Conservation (phyloP, 495 filamentous ascomycete genomes). For the Aspergillus olivimuriae region DNA sequence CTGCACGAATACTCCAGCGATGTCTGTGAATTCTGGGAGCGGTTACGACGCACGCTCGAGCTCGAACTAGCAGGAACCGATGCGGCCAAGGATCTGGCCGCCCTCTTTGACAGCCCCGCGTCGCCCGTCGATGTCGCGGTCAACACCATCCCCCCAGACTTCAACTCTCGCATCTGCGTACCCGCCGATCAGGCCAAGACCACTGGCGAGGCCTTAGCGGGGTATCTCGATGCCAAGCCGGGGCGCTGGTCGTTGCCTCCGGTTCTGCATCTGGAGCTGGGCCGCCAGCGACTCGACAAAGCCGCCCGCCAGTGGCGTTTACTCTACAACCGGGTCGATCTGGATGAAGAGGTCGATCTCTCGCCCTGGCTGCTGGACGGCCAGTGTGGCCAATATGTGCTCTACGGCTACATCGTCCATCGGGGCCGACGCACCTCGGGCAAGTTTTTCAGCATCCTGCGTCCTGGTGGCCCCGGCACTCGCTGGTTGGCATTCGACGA, state of each 20-base stretch:
- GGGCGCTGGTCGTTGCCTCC: constrained; percentile 39
- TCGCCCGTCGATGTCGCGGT: constrained; percentile 8
- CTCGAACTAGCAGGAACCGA: constrained; percentile 43
- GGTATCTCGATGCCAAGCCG: constrained; percentile 28
- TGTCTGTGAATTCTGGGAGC: constrained; percentile 49
- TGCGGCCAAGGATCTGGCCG: constrained; percentile 30
- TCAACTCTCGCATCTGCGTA: constrained; percentile 36
- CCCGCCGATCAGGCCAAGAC: constrained; percentile 31
- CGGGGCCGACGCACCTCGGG: constrained; percentile 54
- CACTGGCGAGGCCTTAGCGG: constrained; percentile 23
- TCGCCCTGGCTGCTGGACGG: constrained; percentile 27
- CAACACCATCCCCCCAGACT: constrained; percentile 32
- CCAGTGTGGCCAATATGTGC: constrained; percentile 41
- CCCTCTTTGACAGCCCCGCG: constrained; percentile 40
- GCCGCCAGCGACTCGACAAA: constrained; percentile 50
- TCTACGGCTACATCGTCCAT: constrained; percentile 60
- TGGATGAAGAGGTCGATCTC: constrained; percentile 50
- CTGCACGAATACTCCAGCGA: constrained; percentile 39
- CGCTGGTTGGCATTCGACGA: constrained; percentile 58
- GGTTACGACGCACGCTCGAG: constrained; percentile 45
- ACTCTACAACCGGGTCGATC: constrained; percentile 47
- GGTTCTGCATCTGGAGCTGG: constrained; percentile 53
- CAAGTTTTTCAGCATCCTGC: constrained; percentile 55
- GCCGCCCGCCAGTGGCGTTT: constrained; percentile 51
- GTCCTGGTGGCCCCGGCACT: constrained; percentile 49